A percentile compares a stretch with the other conserved stretches of the same genome.
These are phyloP conservation scores for Entrophospora sp. DNA, from an alignment of 192 early-diverging fungal species.

Conservation along the genomic window DNA sequence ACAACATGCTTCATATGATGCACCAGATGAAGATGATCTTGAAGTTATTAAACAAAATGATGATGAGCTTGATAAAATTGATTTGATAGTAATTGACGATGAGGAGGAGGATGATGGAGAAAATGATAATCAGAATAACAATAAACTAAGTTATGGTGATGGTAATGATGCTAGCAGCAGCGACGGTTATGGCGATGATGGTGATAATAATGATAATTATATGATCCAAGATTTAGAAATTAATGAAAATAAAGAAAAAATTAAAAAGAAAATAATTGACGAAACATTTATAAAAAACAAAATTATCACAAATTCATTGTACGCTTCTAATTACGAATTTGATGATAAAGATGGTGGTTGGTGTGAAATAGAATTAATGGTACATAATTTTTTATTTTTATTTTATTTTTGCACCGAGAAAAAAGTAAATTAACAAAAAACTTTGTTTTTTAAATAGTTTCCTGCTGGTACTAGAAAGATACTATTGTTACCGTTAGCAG, in stretches of 20 bases:
- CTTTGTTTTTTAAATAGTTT: constrained; percentile 44
- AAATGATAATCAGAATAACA: constrained; percentile 26
- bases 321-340: constrained; percentile 62
- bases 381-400: not conserved
- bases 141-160: constrained; percentile 30
- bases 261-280: constrained; percentile 22
- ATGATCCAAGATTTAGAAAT: constrained; percentile 27
- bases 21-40: constrained; percentile 79
- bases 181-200: constrained; percentile 28
- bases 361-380: constrained; percentile 73
- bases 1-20: constrained; percentile 72
- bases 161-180: constrained; percentile 31
- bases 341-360: constrained; percentile 55
- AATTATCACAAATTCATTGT: constrained; percentile 26
- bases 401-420: not conserved
- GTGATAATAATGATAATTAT: constrained; percentile 30
- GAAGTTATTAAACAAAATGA: constrained; percentile 35
- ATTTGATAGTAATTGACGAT: constrained; percentile 36
- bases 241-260: constrained; percentile 27
- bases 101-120: constrained; percentile 39
- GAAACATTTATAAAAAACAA: constrained; percentile 17
- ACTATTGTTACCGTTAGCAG: constrained; percentile 84
- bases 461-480: constrained; percentile 85
- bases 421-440: not conserved
- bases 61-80: constrained; percentile 33